These are phyloP conservation scores for Clavispora santaluciae DNA, from an alignment of 805 yeast species.

Conservation along the genomic window DNA sequence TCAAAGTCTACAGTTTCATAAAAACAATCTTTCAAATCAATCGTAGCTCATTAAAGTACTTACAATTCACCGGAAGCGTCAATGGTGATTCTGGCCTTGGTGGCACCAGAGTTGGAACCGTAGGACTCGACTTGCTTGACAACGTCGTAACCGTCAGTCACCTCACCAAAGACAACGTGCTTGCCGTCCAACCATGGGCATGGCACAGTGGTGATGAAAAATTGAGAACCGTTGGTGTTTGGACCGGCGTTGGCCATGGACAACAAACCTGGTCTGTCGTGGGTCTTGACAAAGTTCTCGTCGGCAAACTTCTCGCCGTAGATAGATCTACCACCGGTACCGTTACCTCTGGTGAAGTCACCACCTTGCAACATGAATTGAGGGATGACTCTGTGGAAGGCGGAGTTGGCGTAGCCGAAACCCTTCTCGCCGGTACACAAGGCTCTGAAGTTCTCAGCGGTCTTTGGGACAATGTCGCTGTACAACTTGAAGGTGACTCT, in stretches of 20 bases:
- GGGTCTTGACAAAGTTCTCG: constrained; percentile 75
- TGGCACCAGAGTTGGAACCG: constrained; percentile 66
- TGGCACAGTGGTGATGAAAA: constrained; percentile 88
- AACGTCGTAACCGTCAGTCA: constrained; percentile 75
- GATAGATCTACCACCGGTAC: constrained; percentile 90
- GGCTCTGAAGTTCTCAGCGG: constrained; percentile 94
- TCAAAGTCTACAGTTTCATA: too few relatives aligned
- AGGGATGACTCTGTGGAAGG: constrained; percentile 97
- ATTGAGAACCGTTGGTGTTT: constrained; percentile 97
- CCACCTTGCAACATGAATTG: constrained; percentile 95
- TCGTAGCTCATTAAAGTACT: constrained; percentile 9
- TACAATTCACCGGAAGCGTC: constrained; percentile 60
- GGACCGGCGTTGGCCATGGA: constrained; percentile 99
- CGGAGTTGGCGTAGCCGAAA: constrained; percentile 76
- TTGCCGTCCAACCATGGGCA: constrained; percentile 90
- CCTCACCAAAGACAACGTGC: constrained; percentile 95
- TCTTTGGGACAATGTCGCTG: constrained; percentile 91
- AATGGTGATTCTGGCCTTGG: constrained; percentile 59
- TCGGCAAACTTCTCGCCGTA: constrained; percentile 85
- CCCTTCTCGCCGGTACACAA: constrained; percentile 94
- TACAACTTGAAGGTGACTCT: constrained; percentile 83
- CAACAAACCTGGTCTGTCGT: constrained; percentile 79
- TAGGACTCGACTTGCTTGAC: constrained; percentile 77
- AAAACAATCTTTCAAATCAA: not conserved
- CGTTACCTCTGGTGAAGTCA: constrained; percentile 71